Conservation (phyloP, 2,329 filamentous ascomycete species). For the Helotiales sp. region DNA sequence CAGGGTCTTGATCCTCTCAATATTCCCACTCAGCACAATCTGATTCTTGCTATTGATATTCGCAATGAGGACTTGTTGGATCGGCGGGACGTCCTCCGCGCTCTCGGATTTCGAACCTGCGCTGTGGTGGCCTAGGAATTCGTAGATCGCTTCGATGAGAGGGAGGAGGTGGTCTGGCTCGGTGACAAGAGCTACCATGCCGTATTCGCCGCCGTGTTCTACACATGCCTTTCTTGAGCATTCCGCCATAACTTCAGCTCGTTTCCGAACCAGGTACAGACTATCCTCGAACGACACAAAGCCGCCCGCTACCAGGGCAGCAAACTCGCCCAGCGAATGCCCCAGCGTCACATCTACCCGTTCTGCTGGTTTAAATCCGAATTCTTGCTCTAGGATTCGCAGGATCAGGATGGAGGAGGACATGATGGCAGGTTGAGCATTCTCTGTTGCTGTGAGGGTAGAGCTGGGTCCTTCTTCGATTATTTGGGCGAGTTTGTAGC, state of each 20-base stretch:
- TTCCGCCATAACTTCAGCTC: slow-evolving; percentile 82
- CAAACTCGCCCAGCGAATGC: slow-evolving; percentile 92
- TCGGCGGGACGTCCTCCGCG: slow-evolving; percentile 70
- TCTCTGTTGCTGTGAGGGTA: slow-evolving; percentile 78
- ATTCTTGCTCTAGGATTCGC: slow-evolving; percentile 83
- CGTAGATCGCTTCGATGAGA: slow-evolving; percentile 75
- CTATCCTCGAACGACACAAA: slow-evolving; percentile 81
- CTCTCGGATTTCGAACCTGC: slow-evolving; percentile 72
- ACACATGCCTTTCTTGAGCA: slow-evolving; percentile 71
- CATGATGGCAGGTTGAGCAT: slow-evolving; percentile 96
- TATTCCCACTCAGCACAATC: slow-evolving; percentile 88
- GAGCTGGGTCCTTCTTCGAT: slow-evolving; percentile 82
- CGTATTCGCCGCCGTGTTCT: slow-evolving; percentile 78
- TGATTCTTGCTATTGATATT: slow-evolving; percentile 97
- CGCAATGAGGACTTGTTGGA: slow-evolving; percentile 86
- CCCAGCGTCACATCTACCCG: slow-evolving; percentile 83
- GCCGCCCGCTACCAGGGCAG: slow-evolving; percentile 83
- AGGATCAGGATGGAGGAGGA: slow-evolving; percentile 90
- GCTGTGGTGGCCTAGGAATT: slow-evolving; percentile 74
- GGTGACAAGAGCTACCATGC: slow-evolving; percentile 92
- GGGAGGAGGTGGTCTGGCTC: slow-evolving; percentile 75
- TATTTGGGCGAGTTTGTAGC: slow-evolving; percentile 74
- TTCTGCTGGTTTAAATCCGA: slow-evolving; percentile 72
- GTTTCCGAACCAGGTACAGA: slow-evolving; percentile 73
- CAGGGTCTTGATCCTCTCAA: slow-evolving; percentile 80